These are phyloP conservation scores for Syzygium oleosum DNA, from an alignment of 345 rosid genomes.

Conservation along the genomic window DNA sequence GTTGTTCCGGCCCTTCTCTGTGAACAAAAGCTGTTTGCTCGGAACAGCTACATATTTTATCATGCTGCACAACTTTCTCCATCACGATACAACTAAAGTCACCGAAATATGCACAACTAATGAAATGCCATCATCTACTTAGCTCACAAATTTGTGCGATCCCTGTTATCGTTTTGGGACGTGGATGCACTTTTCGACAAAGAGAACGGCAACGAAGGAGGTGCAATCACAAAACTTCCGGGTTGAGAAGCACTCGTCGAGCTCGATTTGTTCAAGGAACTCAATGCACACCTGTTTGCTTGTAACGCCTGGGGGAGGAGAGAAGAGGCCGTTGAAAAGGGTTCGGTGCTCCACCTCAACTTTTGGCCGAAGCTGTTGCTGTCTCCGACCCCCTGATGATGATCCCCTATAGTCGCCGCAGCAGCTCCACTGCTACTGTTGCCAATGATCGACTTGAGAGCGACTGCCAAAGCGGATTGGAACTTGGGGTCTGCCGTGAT, in stretches of 20 bases:
- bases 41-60: background rate
- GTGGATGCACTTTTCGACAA: background rate
- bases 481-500: slow-evolving; percentile 74
- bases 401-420: background rate
- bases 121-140: background rate
- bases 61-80: background rate
- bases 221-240: background rate
- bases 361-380: slow-evolving; percentile 8
- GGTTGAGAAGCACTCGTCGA: slow-evolving; percentile 11
- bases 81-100: background rate
- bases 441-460: slow-evolving; percentile 60
- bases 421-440: background rate
- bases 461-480: slow-evolving; percentile 67
- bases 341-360: slow-evolving; percentile 14
- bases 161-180: background rate
- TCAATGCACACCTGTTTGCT: slow-evolving; percentile 21
- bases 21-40: background rate
- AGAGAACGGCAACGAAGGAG: background rate
- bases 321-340: slow-evolving; percentile 3
- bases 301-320: background rate
- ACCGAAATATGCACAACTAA: background rate
- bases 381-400: background rate
- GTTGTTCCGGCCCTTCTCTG: background rate
- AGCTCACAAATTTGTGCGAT: background rate
- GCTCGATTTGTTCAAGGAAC: slow-evolving; percentile 19